phyloP scores from a whole-genome alignment of 306 rosid genomes.

The Amphicarpaea edgeworthii region DNA sequence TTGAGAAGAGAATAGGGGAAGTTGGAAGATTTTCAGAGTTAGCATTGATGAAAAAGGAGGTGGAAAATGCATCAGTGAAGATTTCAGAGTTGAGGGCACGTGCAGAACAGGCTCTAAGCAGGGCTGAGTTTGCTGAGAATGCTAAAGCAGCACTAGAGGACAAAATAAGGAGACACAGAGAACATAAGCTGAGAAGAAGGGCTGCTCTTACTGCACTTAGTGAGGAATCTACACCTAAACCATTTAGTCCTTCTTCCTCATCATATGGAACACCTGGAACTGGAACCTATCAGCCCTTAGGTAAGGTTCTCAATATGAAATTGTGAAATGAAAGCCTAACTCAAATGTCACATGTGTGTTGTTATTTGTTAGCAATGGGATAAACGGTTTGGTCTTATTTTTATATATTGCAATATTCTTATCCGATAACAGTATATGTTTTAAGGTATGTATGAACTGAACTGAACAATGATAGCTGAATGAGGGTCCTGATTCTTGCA shows the following conservation, averaged over 20 bases:
- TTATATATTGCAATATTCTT: background rate
- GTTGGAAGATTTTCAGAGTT: conserved; percentile 46
- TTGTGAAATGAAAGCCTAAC: conserved; percentile 54
- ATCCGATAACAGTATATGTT: conserved; percentile 16
- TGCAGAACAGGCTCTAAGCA: conserved; percentile 78
- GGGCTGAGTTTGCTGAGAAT: conserved; percentile 87
- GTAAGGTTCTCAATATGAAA: conserved; percentile 75
- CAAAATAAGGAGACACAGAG: conserved; percentile 62
- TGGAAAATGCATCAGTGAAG: conserved; percentile 63
- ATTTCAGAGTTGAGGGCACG: conserved; percentile 69
- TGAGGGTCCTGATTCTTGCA: background rate
- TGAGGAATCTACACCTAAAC: conserved; percentile 60
- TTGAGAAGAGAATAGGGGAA: conserved; percentile 39
- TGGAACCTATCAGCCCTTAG: conserved; percentile 53
- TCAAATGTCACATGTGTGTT: background rate
- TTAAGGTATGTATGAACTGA: conserved; percentile 4
- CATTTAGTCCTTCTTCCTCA: conserved; percentile 53
- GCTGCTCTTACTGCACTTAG: conserved; percentile 63
- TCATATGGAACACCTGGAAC: conserved; percentile 40
- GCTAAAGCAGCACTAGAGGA: conserved; percentile 71
- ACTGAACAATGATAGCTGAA: background rate
- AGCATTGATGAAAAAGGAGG: conserved; percentile 66
- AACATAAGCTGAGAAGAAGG: conserved; percentile 63
- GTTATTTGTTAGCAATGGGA: conserved; percentile 11
- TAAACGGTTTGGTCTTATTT: conserved; percentile 16